Percentiles rank a stretch among this genome's conserved stretches.
phyloP scores from a whole-genome alignment of 2,329 filamentous ascomycete species.

The Penicillium sp. region DNA sequence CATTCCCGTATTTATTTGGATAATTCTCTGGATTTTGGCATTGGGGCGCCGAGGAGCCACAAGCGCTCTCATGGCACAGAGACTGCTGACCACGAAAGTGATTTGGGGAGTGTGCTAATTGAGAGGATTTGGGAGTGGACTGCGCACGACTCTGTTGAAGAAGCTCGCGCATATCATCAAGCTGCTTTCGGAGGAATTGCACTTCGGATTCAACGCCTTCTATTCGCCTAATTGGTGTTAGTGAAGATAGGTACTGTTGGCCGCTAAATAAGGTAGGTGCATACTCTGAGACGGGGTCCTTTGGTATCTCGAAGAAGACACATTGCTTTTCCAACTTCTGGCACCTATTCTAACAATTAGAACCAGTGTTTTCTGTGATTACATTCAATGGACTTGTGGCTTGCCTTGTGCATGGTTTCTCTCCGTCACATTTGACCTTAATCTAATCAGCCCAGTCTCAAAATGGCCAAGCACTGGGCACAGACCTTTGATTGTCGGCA shows the following conservation, averaged over 20 bases:
- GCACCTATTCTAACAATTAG: slow-evolving; percentile 23
- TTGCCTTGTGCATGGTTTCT: slow-evolving; percentile 40
- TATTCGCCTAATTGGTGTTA: slow-evolving; percentile 28
- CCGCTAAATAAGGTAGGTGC: not conserved
- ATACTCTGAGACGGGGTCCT: slow-evolving; percentile 32
- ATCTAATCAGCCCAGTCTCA: not conserved
- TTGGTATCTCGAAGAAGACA: slow-evolving; percentile 38
- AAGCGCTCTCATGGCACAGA: slow-evolving; percentile 1
- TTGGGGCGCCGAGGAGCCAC: slow-evolving; percentile 10
- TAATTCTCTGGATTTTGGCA: not conserved
- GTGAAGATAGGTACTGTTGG: not conserved
- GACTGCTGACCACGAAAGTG: slow-evolving; percentile 3
- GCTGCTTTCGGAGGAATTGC: slow-evolving; percentile 27
- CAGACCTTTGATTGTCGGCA: slow-evolving; percentile 42
- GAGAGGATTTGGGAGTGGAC: not conserved
- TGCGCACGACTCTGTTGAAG: slow-evolving; percentile 14
- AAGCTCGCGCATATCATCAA: slow-evolving; percentile 28
- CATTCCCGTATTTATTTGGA: not conserved
- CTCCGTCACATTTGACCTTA: slow-evolving; percentile 41
- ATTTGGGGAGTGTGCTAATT: slow-evolving; percentile 5
- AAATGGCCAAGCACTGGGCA: not conserved
- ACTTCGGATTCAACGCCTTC: slow-evolving; percentile 38
- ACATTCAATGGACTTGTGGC: not conserved
- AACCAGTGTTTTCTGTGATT: not conserved
- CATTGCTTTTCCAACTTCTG: slow-evolving; percentile 38